A percentile compares a stretch with the other conserved stretches of the same genome.
Evolutionary conservation across 2,329 filamentous ascomycete species (phyloP).

Genomic region (Lithohypha guttulata): DNA sequence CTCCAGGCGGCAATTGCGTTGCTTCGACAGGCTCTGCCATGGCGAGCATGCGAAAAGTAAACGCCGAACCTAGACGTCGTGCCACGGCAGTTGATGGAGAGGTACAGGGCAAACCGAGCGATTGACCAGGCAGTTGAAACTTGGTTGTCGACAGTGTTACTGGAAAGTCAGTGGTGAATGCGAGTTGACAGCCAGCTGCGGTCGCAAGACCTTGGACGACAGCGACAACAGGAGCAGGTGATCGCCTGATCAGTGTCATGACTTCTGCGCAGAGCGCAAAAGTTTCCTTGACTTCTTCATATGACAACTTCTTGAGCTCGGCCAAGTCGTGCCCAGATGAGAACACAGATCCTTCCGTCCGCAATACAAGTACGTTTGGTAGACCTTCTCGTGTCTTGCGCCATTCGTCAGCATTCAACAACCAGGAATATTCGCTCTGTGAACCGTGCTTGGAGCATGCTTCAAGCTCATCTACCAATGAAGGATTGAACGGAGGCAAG

Average conservation of each 20-base stretch:
- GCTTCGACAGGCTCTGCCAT: slow-evolving; percentile 18
- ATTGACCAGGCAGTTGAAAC: slow-evolving; percentile 19
- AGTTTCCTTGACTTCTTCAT: slow-evolving; percentile 21
- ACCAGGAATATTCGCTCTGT: slow-evolving; percentile 16
- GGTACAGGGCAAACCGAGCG: slow-evolving; percentile 20
- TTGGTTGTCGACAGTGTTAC: slow-evolving; percentile 16
- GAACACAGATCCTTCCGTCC: slow-evolving; percentile 20
- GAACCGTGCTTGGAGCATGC: slow-evolving; percentile 8
- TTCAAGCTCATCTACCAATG: slow-evolving; percentile 17
- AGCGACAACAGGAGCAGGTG: slow-evolving; percentile 19
- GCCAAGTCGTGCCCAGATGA: slow-evolving; percentile 20
- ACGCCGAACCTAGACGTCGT: slow-evolving; percentile 16
- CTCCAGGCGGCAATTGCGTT: slow-evolving; percentile 16
- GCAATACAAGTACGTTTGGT: slow-evolving; percentile 20
- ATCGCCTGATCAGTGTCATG: slow-evolving; percentile 20
- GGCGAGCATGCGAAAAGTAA: slow-evolving; percentile 20
- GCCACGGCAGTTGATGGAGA: slow-evolving; percentile 19
- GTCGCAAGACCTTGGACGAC: slow-evolving; percentile 20
- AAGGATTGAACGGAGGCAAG: slow-evolving; percentile 19
- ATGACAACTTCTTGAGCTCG: slow-evolving; percentile 15
- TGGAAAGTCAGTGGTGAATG: slow-evolving; percentile 19
- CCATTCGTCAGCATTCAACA: slow-evolving; percentile 15
- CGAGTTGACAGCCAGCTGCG: slow-evolving; percentile 20
- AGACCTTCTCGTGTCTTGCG: slow-evolving; percentile 16
- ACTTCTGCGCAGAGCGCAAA: slow-evolving; percentile 21